Percentiles rank a stretch among this genome's conserved stretches.
Conservation (phyloP, 352 stramenopile species). For the Plasmopara muralis region DNA sequence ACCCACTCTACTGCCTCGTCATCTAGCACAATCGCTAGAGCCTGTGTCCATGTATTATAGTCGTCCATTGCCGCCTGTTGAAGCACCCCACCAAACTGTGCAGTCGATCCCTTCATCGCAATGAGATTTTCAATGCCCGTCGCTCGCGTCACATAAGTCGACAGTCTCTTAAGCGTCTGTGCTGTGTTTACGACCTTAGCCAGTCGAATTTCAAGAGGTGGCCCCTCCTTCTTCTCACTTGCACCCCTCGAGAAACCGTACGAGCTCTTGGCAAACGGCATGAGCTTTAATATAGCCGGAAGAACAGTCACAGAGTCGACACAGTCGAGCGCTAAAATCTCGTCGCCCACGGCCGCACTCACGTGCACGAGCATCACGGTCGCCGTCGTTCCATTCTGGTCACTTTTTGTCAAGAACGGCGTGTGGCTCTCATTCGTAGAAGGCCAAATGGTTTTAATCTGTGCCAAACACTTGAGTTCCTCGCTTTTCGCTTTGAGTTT, state of each 20-base stretch:
- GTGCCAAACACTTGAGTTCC: conserved; percentile 38
- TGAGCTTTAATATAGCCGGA: conserved; percentile 66
- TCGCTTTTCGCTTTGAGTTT: conserved; percentile 32
- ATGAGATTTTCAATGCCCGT: conserved; percentile 53
- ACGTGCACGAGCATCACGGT: conserved; percentile 62
- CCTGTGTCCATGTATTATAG: conserved; percentile 50
- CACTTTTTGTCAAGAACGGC: conserved; percentile 61
- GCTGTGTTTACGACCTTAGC: conserved; percentile 31
- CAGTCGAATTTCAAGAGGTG: conserved; percentile 39
- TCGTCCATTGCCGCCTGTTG: conserved; percentile 39
- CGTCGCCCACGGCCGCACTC: conserved; percentile 31
- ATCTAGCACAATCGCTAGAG: conserved; percentile 40
- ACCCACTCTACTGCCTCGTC: conserved; percentile 66
- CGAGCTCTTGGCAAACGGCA: conserved; percentile 58
- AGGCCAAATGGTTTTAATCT: conserved; percentile 43
- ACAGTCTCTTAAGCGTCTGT: conserved; percentile 23
- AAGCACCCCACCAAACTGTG: conserved; percentile 28
- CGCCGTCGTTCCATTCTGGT: conserved; percentile 30
- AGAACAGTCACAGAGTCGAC: conserved; percentile 44
- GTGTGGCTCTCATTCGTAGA: conserved; percentile 40
- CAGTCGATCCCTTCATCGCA: conserved; percentile 16
- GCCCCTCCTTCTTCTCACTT: conserved; percentile 23
- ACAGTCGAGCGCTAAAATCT: conserved; percentile 41
- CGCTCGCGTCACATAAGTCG: conserved; percentile 17
- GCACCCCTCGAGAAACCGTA: conserved; percentile 26